Evolutionary conservation across 345 rosid genomes (phyloP), one percentile per base, ranked within the genome.

Genomic region (Anastatica hierochuntica): DNA sequence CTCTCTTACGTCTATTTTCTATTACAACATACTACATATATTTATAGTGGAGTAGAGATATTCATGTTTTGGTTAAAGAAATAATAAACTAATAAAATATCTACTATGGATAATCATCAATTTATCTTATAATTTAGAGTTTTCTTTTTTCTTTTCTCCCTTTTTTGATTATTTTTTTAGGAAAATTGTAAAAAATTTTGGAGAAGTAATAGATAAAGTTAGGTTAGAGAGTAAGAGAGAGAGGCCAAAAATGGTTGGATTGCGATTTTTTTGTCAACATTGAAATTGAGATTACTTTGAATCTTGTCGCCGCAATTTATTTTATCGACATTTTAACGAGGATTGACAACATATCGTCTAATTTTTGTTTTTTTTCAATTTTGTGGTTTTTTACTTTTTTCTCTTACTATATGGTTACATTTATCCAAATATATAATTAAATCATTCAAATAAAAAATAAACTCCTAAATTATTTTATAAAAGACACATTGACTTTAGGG

Each of bases 321-420:
- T 19, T 18, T 5, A 44, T 36, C 10, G 4, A 35, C 2, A 10
- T 43, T 27, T 8, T 8, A 8, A 37, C 53, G 38, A 44, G 31
- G 60, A 53, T 53, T 5, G 34, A 11, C 53, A 54, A 63, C 33
- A 54, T 63, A 60, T 38, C 38, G 1, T 33, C 0, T 24, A 0
- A 24, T 10, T 42, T 61, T 42, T 50, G 12, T 34, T 62, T 36
- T 10, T 20, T n/a, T n/a, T n/a, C n/a, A n/a, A 12, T 44, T 37
- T 53, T 53, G 46, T 53, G 34, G 36, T 62, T 59, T 55, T 38
- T 29, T 57, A 44, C 33, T 12, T 61, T 31, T 33, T 30, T 18
- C 9, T 14, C 33, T 14, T 14, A 6, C 6, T 43, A 56, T 4
- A n/a, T n/a, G n/a, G n/a, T n/a, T n/a, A n/a, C n/a, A 42, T 55